Evolutionary conservation across 2,329 filamentous ascomycete genomes (phyloP).

Genomic region (Claviceps maximensis): DNA sequence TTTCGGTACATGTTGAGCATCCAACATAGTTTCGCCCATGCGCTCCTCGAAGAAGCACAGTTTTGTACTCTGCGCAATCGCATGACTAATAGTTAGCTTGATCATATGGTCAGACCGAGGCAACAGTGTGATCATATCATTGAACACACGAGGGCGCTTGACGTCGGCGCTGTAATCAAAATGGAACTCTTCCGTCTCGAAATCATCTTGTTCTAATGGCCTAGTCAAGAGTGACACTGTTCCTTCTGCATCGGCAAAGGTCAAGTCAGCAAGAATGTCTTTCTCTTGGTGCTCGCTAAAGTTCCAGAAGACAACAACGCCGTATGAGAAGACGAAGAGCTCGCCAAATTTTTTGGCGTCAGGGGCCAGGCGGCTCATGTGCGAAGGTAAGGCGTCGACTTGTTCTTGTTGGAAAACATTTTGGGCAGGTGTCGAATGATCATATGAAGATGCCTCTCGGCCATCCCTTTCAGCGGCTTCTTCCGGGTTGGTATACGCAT

Average conservation of each 20-base stretch:
- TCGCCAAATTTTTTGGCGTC: conserved; percentile 75
- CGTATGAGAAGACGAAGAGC: conserved; percentile 95
- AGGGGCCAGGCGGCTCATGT: conserved; percentile 48
- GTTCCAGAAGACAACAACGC: conserved; percentile 98
- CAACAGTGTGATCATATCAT: conserved; percentile 96
- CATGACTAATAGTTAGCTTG: conserved; percentile 93
- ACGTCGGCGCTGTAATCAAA: conserved; percentile 90
- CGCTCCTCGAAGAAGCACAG: conserved; percentile 90
- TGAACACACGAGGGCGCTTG: conserved; percentile 82
- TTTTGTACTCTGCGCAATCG: conserved; percentile 94
- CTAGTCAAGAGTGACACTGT: conserved; percentile 57
- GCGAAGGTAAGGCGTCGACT: conserved; percentile 31
- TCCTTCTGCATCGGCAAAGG: conserved; percentile 63
- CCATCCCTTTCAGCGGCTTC: conserved; percentile 19
- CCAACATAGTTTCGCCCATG: conserved; percentile 87
- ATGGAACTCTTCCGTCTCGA: conserved; percentile 96
- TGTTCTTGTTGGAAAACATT: conserved; percentile 18
- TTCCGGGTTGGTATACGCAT: conserved; percentile 34
- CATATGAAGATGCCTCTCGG: conserved; percentile 17
- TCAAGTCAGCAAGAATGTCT: conserved; percentile 86
- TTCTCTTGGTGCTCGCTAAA: conserved; percentile 94
- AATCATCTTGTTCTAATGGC: conserved; percentile 76
- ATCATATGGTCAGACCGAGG: conserved; percentile 95
- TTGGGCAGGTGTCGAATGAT: conserved; percentile 17
- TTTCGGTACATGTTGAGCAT: conserved; percentile 85